Base-by-base conservation (phyloP, 2,329 filamentous ascomycete species). In the Daldinia sp. region DNA sequence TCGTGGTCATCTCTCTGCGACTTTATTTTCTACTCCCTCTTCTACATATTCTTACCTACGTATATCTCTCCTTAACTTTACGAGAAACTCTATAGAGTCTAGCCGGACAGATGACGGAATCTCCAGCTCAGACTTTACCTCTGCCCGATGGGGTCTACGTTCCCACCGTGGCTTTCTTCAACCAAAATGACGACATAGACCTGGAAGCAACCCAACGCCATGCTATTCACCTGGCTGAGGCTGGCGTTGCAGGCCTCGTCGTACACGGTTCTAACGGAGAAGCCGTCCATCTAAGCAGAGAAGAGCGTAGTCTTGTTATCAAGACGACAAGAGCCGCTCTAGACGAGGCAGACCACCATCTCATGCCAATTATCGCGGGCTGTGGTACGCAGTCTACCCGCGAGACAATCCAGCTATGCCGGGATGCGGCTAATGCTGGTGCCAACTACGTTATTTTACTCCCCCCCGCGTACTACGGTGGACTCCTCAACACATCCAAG, bases 261-360 rank as follows among this genome's bases (percentile, higher is more conserved):
- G 87, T 86, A 3, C 89, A 91, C 74, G 89, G 89, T 35, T 90
- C 87, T 70, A 92, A 92, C 72, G 90, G 89, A 70, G 90, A 92
- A 77, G 90, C 90, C 0, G 88, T 90, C 2, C 89, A 92, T 72
- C 81, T 92, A 8, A 84, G 85, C 53, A 85, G 85, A 66, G 81
- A 83, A n/a, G 89, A 92, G 75, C 83, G 89, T 49, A 83, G 84
- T 52, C 77, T 82, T 54, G 81, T 92, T 66, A 90, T 86, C n/a
- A 78, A 78, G 55, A 81, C 84, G 19, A 90, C 87, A 2, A 84
- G 87, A 15, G 80, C 82, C 62, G 87, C 87, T 17, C 79, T 91
- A 6, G 82, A 88, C 69, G 78, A 82, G 15, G 81, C 82, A 19
- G 85, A 86, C 6, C 85, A 82, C 69, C 69, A 76, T 1, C 76